These are phyloP conservation scores for Fusarium ambrosium DNA, from an alignment of 2,329 filamentous ascomycete species.

Conservation along the genomic window DNA sequence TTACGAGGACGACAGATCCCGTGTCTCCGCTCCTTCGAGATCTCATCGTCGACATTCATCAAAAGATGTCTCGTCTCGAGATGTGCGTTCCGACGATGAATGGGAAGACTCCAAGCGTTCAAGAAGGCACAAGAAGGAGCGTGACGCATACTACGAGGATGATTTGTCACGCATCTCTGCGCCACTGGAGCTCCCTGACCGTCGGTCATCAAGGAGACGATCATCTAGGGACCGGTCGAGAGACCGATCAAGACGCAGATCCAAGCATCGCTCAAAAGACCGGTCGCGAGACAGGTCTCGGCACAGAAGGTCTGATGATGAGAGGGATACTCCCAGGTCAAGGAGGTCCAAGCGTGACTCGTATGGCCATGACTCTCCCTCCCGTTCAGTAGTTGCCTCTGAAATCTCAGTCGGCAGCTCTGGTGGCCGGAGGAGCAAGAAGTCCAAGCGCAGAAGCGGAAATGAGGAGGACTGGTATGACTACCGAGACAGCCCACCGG, in stretches of 20 bases:
- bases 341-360: slow-evolving; percentile 55
- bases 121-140: slow-evolving; percentile 36
- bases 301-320: slow-evolving; percentile 47
- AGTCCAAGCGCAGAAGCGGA: slow-evolving; percentile 55
- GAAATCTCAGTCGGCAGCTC: slow-evolving; percentile 54
- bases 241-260: slow-evolving; percentile 21
- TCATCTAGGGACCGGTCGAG: slow-evolving; percentile 34
- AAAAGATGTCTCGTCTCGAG: slow-evolving; percentile 29
- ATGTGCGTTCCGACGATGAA: slow-evolving; percentile 40
- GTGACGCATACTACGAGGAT: slow-evolving; percentile 29
- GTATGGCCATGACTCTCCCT: slow-evolving; percentile 49
- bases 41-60: slow-evolving; percentile 36
- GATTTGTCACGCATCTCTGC: slow-evolving; percentile 25
- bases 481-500: slow-evolving; percentile 54
- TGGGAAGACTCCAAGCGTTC: slow-evolving; percentile 28
- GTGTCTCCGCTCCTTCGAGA: slow-evolving; percentile 25
- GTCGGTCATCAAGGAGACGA: slow-evolving; percentile 31
- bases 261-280: slow-evolving; percentile 17
- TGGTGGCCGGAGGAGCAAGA: slow-evolving; percentile 58
- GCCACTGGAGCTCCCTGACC: slow-evolving; percentile 26
- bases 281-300: slow-evolving; percentile 12
- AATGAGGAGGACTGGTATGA: slow-evolving; percentile 53
- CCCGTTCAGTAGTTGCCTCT: slow-evolving; percentile 52
- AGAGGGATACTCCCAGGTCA: slow-evolving; percentile 49
- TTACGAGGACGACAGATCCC: slow-evolving; percentile 35